phyloP scores from a whole-genome alignment of 768 basidiomycete species.

The Pluteus cervinus region DNA sequence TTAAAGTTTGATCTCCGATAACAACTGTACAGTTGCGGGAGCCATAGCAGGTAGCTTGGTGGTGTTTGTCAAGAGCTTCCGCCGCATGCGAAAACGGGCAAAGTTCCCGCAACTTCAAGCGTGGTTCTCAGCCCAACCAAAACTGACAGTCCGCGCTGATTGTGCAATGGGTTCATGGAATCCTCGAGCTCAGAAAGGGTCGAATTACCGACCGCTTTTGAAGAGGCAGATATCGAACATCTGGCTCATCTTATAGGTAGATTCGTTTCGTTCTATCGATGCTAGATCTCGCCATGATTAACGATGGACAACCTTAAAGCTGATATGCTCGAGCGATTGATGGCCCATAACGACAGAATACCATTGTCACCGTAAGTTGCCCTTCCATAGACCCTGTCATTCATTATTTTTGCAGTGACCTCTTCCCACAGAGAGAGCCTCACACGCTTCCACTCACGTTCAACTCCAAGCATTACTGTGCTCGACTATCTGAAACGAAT shows the following conservation, averaged over 20 bases:
- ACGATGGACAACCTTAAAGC: constrained; percentile 50
- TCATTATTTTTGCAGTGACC: constrained; percentile 8
- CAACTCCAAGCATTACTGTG: constrained; percentile 81
- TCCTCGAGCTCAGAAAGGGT: constrained; percentile 58
- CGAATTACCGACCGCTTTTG: constrained; percentile 78
- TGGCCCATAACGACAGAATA: constrained; percentile 94
- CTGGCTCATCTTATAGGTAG: constrained; percentile 87
- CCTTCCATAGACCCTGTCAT: constrained; percentile 7
- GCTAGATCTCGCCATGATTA: constrained; percentile 2
- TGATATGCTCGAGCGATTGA: constrained; percentile 94
- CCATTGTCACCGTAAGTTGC: constrained; percentile 73
- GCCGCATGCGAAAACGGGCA: constrained; percentile 3
- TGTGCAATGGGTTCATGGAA: constrained; percentile 85
- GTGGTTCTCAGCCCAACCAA: constrained; percentile 8
- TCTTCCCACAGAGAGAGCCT: constrained; percentile 64
- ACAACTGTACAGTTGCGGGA: constrained; percentile 54
- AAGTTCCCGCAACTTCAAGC: constrained; percentile 9
- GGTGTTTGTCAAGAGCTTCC: constrained; percentile 25
- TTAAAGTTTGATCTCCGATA: constrained; percentile 51
- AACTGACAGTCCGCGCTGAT: constrained; percentile 27
- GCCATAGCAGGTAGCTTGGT: constrained; percentile 26
- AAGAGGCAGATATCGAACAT: constrained; percentile 76
- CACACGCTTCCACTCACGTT: constrained; percentile 94
- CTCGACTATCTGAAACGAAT: constrained; percentile 93
- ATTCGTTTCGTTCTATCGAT: constrained; percentile 10